These are phyloP conservation scores for Suhomyces terraborum DNA, from an alignment of 1,139 yeast species.

Conservation along the genomic window DNA sequence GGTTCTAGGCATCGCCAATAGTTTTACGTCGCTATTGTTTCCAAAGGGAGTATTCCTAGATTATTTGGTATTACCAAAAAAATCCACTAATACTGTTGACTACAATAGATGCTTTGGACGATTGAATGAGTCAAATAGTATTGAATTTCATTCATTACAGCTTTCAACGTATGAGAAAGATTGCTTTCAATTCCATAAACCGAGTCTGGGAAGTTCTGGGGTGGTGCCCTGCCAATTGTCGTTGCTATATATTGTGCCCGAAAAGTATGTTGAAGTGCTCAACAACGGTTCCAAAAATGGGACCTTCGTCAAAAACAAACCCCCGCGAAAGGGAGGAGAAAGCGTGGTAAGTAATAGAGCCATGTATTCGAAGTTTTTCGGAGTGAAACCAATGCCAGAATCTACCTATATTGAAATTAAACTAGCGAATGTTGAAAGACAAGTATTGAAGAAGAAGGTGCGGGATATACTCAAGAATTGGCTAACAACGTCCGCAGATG, in stretches of 20 bases:
- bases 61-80: constrained; percentile 55
- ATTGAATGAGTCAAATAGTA: constrained; percentile 3
- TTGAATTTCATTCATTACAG: constrained; percentile 19
- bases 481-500: constrained; percentile 35
- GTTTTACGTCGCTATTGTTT: constrained; percentile 48
- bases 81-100: constrained; percentile 32
- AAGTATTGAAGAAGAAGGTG: constrained; percentile 26
- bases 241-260: constrained; percentile 33
- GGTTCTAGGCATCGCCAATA: constrained; percentile 57
- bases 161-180: constrained; percentile 28
- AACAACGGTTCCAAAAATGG: constrained; percentile 60
- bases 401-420: constrained; percentile 33
- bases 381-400: constrained; percentile 11
- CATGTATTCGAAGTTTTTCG: constrained; percentile 24
- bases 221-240: constrained; percentile 40
- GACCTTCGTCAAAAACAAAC: constrained; percentile 43
- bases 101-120: constrained; percentile 54
- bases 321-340: constrained; percentile 49
- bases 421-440: constrained; percentile 23
- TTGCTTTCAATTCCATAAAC: constrained; percentile 32
- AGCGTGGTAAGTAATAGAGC: constrained; percentile 39
- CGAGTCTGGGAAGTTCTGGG: constrained; percentile 12
- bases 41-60: constrained; percentile 47
- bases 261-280: constrained; percentile 40
- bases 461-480: constrained; percentile 31